Percentiles rank a stretch among this genome's conserved stretches.
These are phyloP conservation scores for Phyllosticta capitalensis DNA, from an alignment of 2,329 filamentous ascomycete genomes.

Conservation along the genomic window DNA sequence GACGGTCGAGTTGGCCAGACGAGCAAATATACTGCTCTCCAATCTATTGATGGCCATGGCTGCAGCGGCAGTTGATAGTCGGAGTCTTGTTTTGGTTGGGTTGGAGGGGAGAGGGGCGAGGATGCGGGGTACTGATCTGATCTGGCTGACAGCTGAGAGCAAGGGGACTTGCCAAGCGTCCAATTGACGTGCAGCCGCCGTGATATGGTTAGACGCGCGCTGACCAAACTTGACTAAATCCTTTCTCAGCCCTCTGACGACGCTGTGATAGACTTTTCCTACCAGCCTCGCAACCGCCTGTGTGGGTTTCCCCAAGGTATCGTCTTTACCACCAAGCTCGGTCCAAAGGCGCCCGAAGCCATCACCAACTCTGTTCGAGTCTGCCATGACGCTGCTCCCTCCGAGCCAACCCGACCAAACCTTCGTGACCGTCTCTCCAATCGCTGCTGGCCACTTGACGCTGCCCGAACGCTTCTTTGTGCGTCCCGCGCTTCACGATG, in stretches of 20 bases:
- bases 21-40: not conserved
- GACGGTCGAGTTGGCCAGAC: not conserved
- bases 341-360: not conserved
- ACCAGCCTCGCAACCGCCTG: not conserved
- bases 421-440: slow-evolving; percentile 24
- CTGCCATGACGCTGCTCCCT: slow-evolving; percentile 15
- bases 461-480: slow-evolving; percentile 40
- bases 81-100: not conserved
- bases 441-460: slow-evolving; percentile 32
- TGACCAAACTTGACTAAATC: not conserved
- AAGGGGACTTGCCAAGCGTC: not conserved
- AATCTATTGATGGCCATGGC: not conserved
- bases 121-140: not conserved
- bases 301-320: not conserved
- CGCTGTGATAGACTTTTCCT: not conserved
- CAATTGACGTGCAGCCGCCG: not conserved
- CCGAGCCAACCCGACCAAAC: slow-evolving; percentile 16
- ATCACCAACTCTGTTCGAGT: not conserved
- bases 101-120: not conserved
- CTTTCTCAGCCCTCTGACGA: not conserved
- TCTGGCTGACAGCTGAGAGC: not conserved
- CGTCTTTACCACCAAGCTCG: no score
- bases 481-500: slow-evolving; percentile 33
- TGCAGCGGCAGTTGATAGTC: slow-evolving; percentile 5
- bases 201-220: not conserved